phyloP scores from a whole-genome alignment of 352 stramenopile species.

The Phytophthora capsici region DNA sequence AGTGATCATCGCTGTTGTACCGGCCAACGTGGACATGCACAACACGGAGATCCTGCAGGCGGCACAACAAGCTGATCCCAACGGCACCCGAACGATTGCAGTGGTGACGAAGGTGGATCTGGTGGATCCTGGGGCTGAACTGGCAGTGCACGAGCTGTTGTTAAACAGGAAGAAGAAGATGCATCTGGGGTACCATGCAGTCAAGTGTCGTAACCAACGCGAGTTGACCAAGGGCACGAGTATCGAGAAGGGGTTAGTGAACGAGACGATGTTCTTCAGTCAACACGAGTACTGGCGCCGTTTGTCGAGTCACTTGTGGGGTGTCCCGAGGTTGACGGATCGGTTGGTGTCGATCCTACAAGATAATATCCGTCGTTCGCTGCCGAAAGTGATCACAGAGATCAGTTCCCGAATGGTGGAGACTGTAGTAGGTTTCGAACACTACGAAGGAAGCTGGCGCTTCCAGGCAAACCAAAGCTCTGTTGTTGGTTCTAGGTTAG shows the following conservation, averaged over 20 bases:
- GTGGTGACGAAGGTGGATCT: constrained; percentile 92
- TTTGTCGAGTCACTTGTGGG: constrained; percentile 40
- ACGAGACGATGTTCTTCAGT: constrained; percentile 67
- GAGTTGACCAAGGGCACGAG: constrained; percentile 61
- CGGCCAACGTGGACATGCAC: constrained; percentile 86
- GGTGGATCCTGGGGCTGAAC: constrained; percentile 82
- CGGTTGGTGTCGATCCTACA: constrained; percentile 55
- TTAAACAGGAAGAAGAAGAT: constrained; percentile 77
- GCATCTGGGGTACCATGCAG: constrained; percentile 81
- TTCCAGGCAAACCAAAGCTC: too few relatives aligned
- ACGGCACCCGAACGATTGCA: constrained; percentile 78
- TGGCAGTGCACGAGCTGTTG: constrained; percentile 72
- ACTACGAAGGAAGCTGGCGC: too few relatives aligned
- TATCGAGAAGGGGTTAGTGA: constrained; percentile 55
- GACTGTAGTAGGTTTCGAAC: too few relatives aligned
- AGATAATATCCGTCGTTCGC: constrained; percentile 52
- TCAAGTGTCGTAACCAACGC: constrained; percentile 84
- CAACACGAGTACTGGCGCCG: constrained; percentile 55
- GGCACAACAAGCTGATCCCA: constrained; percentile 68
- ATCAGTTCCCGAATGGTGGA: constrained; percentile 39
- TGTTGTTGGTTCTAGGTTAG: too few relatives aligned
- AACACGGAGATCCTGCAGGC: constrained; percentile 85
- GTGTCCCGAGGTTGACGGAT: constrained; percentile 39
- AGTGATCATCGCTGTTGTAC: constrained; percentile 88
- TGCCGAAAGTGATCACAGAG: constrained; percentile 54